Evolutionary conservation across 176 grass and related monocot genomes (phyloP).

Genomic region (Echinochloa phyllopogon): DNA sequence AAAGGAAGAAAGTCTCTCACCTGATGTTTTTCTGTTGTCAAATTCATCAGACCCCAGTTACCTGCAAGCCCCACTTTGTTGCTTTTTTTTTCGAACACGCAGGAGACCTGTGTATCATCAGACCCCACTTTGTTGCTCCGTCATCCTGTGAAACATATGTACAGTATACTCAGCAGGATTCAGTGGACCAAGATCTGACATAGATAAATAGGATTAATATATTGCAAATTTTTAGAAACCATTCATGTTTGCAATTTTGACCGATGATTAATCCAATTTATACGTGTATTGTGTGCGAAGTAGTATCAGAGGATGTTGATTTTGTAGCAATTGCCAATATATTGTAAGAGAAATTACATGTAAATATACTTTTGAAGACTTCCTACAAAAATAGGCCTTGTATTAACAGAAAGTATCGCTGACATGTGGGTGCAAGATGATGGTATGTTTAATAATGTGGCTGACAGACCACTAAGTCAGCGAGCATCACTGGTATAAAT

Average conservation of each 20-base stretch:
- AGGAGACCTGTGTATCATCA: too few species aligned
- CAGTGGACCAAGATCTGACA: neutral
- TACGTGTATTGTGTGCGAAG: neutral
- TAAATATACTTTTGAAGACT: too few species aligned
- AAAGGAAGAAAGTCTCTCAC: neutral
- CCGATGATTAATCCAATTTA: neutral
- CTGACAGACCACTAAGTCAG: neutral
- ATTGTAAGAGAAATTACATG: too few species aligned
- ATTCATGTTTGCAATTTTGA: neutral
- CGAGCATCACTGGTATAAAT: too few species aligned
- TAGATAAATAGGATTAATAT: neutral
- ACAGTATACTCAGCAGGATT: neutral
- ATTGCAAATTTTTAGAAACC: neutral
- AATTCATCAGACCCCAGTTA: neutral
- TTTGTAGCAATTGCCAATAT: too few species aligned
- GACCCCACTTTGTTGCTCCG: neutral
- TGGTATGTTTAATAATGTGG: neutral
- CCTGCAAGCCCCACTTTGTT: neutral
- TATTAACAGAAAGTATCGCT: neutral
- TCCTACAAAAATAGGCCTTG: too few species aligned
- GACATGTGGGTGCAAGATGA: neutral
- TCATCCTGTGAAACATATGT: slow-evolving; percentile 1
- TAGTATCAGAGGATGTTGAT: neutral
- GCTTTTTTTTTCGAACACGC: too few species aligned
- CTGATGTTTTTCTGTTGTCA: slow-evolving; percentile 7